Conservation (phyloP, 768 basidiomycete species). For the Pholiota molesta region DNA sequence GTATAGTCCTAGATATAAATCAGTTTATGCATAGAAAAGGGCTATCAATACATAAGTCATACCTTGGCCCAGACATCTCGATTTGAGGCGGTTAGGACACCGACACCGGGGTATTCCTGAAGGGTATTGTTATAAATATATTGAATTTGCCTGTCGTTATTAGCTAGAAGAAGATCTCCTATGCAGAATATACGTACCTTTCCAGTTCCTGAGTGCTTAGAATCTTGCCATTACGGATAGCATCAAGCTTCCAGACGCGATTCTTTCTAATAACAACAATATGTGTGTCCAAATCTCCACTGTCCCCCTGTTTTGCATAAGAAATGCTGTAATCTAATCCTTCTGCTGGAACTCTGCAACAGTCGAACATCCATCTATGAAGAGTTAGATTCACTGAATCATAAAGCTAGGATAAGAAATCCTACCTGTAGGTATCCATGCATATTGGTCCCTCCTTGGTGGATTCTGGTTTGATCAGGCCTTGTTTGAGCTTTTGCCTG, state of each 20-base stretch:
- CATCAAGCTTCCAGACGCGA: conserved; percentile 80
- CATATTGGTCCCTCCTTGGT: conserved; percentile 74
- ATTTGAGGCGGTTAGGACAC: conserved; percentile 76
- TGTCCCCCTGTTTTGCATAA: conserved; percentile 59
- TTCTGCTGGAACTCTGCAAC: conserved; percentile 79
- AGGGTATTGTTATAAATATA: conserved; percentile 69
- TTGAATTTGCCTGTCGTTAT: conserved; percentile 60
- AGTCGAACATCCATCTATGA: conserved; percentile 89
- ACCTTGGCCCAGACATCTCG: conserved; percentile 92
- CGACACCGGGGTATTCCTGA: conserved; percentile 70
- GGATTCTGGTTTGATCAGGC: conserved; percentile 63
- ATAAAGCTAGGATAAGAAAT: background rate
- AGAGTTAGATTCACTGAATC: background rate
- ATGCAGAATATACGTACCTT: conserved; percentile 41
- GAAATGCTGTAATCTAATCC: conserved; percentile 80
- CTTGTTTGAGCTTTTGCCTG: conserved; percentile 67
- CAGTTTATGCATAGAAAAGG: background rate
- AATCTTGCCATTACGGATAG: conserved; percentile 54
- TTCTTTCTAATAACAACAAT: conserved; percentile 87
- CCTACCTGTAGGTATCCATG: conserved; percentile 85
- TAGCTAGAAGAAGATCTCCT: background rate
- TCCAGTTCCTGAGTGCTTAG: conserved; percentile 68
- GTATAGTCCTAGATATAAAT: conserved; percentile 58
- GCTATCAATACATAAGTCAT: conserved; percentile 3
- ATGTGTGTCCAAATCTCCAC: conserved; percentile 65